Evolutionary conservation across 2,329 filamentous ascomycete species (phyloP), one percentile per base, ranked within the genome.

Genomic region (Aspergillus sp.): DNA sequence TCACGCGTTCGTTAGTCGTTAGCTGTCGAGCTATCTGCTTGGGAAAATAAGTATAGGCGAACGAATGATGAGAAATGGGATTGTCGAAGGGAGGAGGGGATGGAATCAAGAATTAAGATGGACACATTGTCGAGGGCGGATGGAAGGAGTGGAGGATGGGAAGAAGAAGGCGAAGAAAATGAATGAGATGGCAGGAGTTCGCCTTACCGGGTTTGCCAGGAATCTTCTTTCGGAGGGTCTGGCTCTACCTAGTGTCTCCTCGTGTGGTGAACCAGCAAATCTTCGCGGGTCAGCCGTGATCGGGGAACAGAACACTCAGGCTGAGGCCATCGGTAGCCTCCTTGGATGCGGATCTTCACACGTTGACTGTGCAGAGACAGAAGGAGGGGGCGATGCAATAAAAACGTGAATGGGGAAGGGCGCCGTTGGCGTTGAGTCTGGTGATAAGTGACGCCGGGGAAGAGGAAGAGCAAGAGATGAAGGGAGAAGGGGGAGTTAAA

Each of bases 211-310:
- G 55, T 54, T 56, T 59, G 57, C 55, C 54, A 57, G 57, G 59
- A 61, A 59, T 61, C 59, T 61, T 61, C 54, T 58, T 58, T 40
- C 20, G 49, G 56, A 54, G 56, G 59, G 49, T 57, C 57, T 55
- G 49, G 50, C 50, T 57, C 50, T 37, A 37, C 34, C 34, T 59
- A 59, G 42, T 57, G 52, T 54, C 52, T 60, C 30, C 48, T 57
- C 56, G 39, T 49, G 54, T 58, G 55, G 58, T 58, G 58, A 59
- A 58, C 59, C 59, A 61, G 54, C 59, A 59, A 61, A 61, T 54
- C 57, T 47, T 59, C 59, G 55, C 57, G 57, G 54, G 50, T 61
- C 51, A 57, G 52, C 53, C 59, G 52, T 56, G 42, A 47, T 54
- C 48, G 53, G 59, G 30, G 51, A 56, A 56, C 47, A 56, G 39